These are phyloP conservation scores for Erysimum cheiranthoides DNA, from an alignment of 345 rosid genomes.

Conservation along the genomic window DNA sequence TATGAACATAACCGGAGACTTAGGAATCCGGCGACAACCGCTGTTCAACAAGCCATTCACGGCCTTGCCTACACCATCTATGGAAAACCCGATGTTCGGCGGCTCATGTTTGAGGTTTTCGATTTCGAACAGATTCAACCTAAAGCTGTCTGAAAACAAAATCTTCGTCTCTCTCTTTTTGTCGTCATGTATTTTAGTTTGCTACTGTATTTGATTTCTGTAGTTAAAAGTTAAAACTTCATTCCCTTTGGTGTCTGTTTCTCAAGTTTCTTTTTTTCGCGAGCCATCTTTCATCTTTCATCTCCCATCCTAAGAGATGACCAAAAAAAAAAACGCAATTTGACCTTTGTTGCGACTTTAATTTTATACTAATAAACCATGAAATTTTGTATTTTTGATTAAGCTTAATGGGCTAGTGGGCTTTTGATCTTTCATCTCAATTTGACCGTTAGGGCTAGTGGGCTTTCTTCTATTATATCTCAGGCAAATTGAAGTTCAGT, in stretches of 20 bases:
- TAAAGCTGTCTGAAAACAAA: constrained; percentile 61
- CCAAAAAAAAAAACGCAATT: too few species aligned
- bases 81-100: constrained; percentile 87
- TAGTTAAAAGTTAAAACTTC: constrained; percentile 10
- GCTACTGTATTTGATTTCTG: constrained; percentile 24
- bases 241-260: too few species aligned
- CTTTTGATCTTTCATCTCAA: too few species aligned
- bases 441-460: too few species aligned
- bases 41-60: constrained; percentile 91
- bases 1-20: constrained; percentile 82
- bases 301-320: too few species aligned
- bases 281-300: too few species aligned
- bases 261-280: too few species aligned
- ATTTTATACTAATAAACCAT: too few species aligned
- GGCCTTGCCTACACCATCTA: constrained; percentile 85
- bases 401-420: constrained; percentile 32
- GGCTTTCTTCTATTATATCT: too few species aligned
- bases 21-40: constrained; percentile 80
- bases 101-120: constrained; percentile 93
- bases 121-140: constrained; percentile 96
- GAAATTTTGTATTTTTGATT: too few species aligned
- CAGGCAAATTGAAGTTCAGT: not conserved
- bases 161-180: not conserved
- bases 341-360: too few species aligned
- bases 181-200: constrained; percentile 13